Conservation (phyloP, 148 eudicot genomes). For the Nepenthes mirabilis region DNA sequence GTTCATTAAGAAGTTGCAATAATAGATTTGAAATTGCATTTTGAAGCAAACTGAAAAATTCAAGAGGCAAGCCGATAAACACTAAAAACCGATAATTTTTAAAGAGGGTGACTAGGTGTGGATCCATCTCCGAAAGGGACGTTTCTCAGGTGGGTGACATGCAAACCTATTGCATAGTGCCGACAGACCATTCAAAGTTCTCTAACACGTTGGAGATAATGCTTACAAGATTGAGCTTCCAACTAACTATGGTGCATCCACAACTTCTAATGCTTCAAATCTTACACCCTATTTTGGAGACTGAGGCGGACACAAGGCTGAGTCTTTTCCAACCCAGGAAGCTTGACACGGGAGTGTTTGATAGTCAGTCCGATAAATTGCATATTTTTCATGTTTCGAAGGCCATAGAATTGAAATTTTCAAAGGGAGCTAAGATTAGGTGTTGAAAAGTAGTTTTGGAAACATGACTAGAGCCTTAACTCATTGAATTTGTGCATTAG, state of each 20-base stretch:
- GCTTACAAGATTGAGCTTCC: slow-evolving; percentile 6
- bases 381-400: no score
- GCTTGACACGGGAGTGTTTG: neutral
- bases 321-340: neutral
- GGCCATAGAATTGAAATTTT: no score
- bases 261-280: neutral
- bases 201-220: slow-evolving; percentile 4
- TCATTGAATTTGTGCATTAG: no score
- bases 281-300: neutral
- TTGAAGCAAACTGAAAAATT: neutral
- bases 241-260: neutral
- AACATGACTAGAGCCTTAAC: no score
- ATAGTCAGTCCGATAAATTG: no score
- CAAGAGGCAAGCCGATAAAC: neutral
- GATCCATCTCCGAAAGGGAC: slow-evolving; percentile 1
- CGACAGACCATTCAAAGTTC: slow-evolving; percentile 4
- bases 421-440: no score
- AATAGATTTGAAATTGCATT: neutral
- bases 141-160: neutral
- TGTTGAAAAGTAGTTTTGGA: no score
- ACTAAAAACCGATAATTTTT: neutral
- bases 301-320: neutral
- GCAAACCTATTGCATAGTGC: neutral
- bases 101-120: slow-evolving; percentile 1
- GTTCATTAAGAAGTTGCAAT: neutral